Evolutionary conservation across 2,329 filamentous ascomycete genomes (phyloP), one percentile per base, ranked within the genome.

Genomic region (Monosporascus sp.): DNA sequence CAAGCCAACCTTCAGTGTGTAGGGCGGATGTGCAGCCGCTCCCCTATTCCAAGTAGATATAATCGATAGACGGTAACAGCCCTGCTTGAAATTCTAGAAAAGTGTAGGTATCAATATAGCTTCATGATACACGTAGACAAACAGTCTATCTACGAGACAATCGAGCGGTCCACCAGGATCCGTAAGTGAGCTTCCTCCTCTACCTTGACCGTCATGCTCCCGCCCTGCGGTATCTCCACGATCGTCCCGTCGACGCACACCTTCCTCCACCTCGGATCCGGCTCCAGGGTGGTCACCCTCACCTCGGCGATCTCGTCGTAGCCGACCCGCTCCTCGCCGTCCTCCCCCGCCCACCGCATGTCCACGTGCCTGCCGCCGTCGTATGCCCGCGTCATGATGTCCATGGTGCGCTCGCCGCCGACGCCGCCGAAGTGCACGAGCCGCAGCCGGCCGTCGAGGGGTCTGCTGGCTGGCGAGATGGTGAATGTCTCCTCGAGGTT

Each of bases 191-290:
- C 66, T 43, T 64, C 60, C 8, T 69, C 65, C 24, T 81, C 76
- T 63, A 73, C 80, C 57, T 69, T 71, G 0, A 96, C 79, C 55
- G 83, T 81, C 69, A 96, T 82, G 77, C 83, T 86, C 0, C 91
- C 91, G 2, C 80, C 84, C 50, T 76, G 69, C 20, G 88, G 86
- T 1, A 96, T 73, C 54, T 83, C 80, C 3, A 97, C 83, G 63
- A 96, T 95, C 51, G 87, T 91, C 3, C 93, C 93, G 69, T 97
- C 93, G n/a, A 97, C 78, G 68, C 93, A 97, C 16, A 96, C 81
- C 64, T 92, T 84, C 56, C 93, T 79, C 91, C 91, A 97, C 50
- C 84, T 76, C 46, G 75, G 76, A n/a, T 90, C 84, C 17, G 81
- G 75, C 64, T 94, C 89, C 1, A 74, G 58, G 37, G 90, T 84